Conservation (phyloP, 1,284 basidiomycete species). For the Heterobasidion parviporum region DNA sequence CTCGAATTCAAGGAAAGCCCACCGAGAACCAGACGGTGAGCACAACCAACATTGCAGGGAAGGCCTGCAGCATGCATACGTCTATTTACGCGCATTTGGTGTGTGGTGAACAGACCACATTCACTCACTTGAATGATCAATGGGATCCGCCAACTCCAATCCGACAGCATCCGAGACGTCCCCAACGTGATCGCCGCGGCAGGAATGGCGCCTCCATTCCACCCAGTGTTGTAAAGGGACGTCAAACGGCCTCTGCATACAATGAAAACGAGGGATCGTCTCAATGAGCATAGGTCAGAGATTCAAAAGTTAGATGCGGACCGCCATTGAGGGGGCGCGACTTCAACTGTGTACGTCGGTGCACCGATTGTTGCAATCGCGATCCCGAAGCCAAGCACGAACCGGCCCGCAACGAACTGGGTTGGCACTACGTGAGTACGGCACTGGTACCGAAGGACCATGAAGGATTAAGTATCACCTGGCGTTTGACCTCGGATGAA, state of each 20-base stretch:
- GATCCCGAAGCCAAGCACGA: conserved; percentile 26
- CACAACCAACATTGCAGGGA: conserved; percentile 11
- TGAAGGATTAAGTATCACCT: conserved; percentile 7
- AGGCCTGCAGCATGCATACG: neutral
- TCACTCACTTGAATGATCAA: conserved; percentile 10
- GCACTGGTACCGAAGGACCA: neutral
- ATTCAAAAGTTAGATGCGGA: conserved; percentile 9
- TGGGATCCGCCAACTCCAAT: conserved; percentile 18
- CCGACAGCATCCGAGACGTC: conserved; percentile 17
- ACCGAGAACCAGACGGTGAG: conserved; percentile 15
- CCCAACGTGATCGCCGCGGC: conserved; percentile 24
- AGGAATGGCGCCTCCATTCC: conserved; percentile 20
- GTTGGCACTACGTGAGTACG: neutral
- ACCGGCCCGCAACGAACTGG: conserved; percentile 22
- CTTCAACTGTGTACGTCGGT: conserved; percentile 34
- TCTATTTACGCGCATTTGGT: neutral
- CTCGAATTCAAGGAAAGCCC: conserved; percentile 2
- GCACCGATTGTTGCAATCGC: conserved; percentile 26
- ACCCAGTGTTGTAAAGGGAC: conserved; percentile 23
- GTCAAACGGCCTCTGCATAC: conserved; percentile 26
- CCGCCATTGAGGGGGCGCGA: conserved; percentile 36
- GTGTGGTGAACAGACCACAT: neutral
- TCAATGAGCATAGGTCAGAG: neutral
- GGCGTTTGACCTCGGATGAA: conserved; percentile 12
- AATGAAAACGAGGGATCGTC: neutral